Evolutionary conservation across 768 basidiomycete genomes (phyloP).

Genomic region (Lentinula lateritia): DNA sequence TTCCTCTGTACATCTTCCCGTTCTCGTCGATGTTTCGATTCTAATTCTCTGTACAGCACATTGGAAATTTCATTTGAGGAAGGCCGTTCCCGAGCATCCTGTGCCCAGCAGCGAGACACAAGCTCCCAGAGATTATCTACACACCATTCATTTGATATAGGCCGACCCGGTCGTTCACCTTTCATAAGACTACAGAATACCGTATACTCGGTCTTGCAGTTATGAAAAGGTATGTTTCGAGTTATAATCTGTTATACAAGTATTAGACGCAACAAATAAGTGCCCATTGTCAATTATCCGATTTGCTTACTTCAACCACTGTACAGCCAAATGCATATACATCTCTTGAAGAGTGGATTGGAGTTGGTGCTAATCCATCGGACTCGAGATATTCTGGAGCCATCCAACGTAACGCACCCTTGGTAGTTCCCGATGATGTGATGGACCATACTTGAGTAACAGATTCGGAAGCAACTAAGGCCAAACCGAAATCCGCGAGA

Average conservation of each 20-base stretch:
- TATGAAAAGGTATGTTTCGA: background rate
- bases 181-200: background rate
- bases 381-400: conserved; percentile 5
- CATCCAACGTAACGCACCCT: conserved; percentile 8
- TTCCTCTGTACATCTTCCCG: background rate
- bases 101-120: background rate
- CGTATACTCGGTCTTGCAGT: background rate
- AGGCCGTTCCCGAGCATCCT: background rate
- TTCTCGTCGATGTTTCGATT: background rate
- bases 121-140: conserved; percentile 1
- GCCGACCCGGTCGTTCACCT: background rate
- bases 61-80: background rate
- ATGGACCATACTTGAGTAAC: conserved; percentile 6
- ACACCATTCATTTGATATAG: background rate
- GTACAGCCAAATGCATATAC: conserved; percentile 8
- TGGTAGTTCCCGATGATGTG: background rate
- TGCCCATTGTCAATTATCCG: no score
- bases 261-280: background rate
- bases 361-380: background rate
- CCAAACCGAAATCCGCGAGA: conserved; percentile 18
- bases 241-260: background rate
- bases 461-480: conserved; percentile 2
- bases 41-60: background rate
- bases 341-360: background rate
- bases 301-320: background rate